Evolutionary conservation across 306 rosid genomes (phyloP).

Genomic region (Begonia loranthoides): DNA sequence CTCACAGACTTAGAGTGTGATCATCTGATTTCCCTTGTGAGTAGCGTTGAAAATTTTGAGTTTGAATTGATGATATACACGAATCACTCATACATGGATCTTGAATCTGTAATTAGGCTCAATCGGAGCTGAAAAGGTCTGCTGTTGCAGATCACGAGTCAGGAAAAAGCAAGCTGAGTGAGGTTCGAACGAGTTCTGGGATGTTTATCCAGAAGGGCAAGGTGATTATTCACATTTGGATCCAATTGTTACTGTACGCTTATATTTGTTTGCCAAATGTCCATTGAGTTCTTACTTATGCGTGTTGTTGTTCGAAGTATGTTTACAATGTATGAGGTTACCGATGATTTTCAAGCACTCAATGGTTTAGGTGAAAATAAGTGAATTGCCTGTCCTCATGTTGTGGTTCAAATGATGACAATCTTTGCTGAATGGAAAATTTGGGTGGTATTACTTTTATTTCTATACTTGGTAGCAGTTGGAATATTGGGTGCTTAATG

Average conservation of each 20-base stretch:
- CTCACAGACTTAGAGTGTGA: slow-evolving; percentile 89
- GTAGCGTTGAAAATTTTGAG: slow-evolving; percentile 11
- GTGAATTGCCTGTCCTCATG: too few relatives aligned
- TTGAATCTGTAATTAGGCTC: slow-evolving; percentile 39
- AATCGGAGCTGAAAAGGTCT: slow-evolving; percentile 87
- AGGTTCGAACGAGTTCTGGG: slow-evolving; percentile 93
- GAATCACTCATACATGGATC: neutral
- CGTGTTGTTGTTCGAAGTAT: too few relatives aligned
- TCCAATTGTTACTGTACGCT: neutral
- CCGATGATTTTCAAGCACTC: too few relatives aligned
- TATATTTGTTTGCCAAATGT: neutral
- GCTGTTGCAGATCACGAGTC: slow-evolving; percentile 75
- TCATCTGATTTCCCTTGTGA: slow-evolving; percentile 80
- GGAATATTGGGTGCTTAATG: too few relatives aligned
- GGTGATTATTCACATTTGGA: slow-evolving; percentile 22
- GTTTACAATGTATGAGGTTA: too few relatives aligned
- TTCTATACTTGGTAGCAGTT: too few relatives aligned
- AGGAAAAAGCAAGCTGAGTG: slow-evolving; percentile 64
- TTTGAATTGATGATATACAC: too few relatives aligned
- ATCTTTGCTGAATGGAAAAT: too few relatives aligned
- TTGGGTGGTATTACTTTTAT: too few relatives aligned
- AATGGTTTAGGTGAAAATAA: too few relatives aligned
- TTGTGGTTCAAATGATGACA: too few relatives aligned
- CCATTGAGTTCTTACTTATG: too few relatives aligned
- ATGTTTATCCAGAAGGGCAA: slow-evolving; percentile 79